Conservation (phyloP, 805 yeast genomes). For the Kregervanrija delftensis region DNA sequence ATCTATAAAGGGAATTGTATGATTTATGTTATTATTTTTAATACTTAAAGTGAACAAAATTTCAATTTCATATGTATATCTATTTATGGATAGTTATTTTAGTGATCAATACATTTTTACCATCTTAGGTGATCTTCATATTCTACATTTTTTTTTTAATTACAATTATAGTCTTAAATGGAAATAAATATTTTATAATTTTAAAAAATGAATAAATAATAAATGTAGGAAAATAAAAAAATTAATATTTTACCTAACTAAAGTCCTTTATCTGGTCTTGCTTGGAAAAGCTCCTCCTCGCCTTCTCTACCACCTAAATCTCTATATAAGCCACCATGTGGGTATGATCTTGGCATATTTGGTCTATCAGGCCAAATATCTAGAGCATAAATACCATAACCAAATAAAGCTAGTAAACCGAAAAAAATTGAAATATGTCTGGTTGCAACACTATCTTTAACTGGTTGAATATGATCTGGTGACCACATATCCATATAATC, state of each 20-base stretch:
- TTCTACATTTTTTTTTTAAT: too few relatives aligned
- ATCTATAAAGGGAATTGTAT: too few relatives aligned
- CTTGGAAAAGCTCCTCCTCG: constrained; percentile 36
- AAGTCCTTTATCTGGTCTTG: constrained; percentile 33
- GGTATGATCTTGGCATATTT: constrained; percentile 70
- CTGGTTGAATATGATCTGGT: constrained; percentile 64
- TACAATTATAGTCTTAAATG: too few relatives aligned
- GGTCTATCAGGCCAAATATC: constrained; percentile 59
- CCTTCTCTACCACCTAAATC: constrained; percentile 60
- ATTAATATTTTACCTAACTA: constrained; percentile 2
- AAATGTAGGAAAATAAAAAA: neutral
- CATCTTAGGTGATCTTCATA: too few relatives aligned
- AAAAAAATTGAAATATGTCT: constrained; percentile 52
- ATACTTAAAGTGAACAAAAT: too few relatives aligned
- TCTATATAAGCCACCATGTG: constrained; percentile 67
- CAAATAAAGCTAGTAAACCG: constrained; percentile 36
- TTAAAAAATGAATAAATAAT: too few relatives aligned
- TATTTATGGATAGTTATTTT: too few relatives aligned
- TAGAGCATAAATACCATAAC: constrained; percentile 40
- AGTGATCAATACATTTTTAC: too few relatives aligned
- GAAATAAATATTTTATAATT: too few relatives aligned
- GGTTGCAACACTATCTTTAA: constrained; percentile 54
- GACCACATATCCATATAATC: constrained; percentile 82
- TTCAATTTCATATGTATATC: too few relatives aligned
- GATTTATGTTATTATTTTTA: too few relatives aligned